These are phyloP conservation scores for Penicillium palitans DNA, from an alignment of 2,329 filamentous ascomycete species.

Conservation along the genomic window DNA sequence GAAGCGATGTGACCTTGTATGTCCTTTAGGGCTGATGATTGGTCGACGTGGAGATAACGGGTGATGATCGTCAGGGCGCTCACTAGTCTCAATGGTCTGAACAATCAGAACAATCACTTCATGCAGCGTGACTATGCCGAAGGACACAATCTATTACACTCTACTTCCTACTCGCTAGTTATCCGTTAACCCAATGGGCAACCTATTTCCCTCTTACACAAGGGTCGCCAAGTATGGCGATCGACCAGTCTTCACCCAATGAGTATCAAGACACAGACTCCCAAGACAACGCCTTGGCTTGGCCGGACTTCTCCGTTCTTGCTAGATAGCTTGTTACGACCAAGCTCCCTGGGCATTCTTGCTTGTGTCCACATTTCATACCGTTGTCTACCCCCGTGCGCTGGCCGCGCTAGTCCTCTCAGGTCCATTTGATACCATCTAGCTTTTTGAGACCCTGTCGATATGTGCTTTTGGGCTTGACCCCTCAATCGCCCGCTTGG, in stretches of 20 bases:
- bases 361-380: not conserved
- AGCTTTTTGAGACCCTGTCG: constrained; percentile 10
- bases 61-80: constrained; percentile 25
- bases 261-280: constrained; percentile 6
- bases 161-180: not conserved
- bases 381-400: constrained; percentile 4
- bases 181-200: constrained; percentile 4
- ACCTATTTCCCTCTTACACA: not conserved
- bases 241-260: constrained; percentile 21
- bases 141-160: not conserved
- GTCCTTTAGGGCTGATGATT: constrained; percentile 14
- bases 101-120: not conserved
- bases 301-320: constrained; percentile 22
- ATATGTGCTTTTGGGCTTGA: constrained; percentile 6
- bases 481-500: constrained; percentile 9
- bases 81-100: constrained; percentile 1
- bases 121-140: not conserved
- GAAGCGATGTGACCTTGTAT: constrained; percentile 23
- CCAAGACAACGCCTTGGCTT: constrained; percentile 4
- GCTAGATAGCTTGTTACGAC: constrained; percentile 20
- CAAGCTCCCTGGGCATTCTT: constrained; percentile 18
- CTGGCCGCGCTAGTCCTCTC: constrained; percentile 10
- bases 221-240: constrained; percentile 16
- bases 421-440: constrained; percentile 3
- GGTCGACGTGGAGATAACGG: constrained; percentile 20